Evolutionary conservation across 2,329 filamentous ascomycete species (phyloP).

Genomic region (Penicillium sp.): DNA sequence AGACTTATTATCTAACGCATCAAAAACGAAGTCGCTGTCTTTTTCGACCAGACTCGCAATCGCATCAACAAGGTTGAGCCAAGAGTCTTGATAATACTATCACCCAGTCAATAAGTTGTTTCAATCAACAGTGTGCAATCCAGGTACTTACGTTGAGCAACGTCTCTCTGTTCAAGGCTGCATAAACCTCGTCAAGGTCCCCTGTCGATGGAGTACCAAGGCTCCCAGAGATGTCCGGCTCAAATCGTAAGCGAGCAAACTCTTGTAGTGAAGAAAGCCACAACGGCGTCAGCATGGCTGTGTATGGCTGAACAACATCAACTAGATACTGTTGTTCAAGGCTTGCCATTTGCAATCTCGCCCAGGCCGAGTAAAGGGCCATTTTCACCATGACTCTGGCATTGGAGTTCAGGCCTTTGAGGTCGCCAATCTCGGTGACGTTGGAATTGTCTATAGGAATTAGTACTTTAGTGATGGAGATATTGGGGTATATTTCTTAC

Average conservation of each 20-base stretch:
- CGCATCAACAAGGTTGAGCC: slow-evolving; percentile 93
- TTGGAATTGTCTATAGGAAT: slow-evolving; percentile 58
- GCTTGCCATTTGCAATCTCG: slow-evolving; percentile 92
- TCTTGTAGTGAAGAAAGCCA: slow-evolving; percentile 93
- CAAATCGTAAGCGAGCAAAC: slow-evolving; percentile 87
- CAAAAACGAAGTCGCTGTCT: slow-evolving; percentile 96
- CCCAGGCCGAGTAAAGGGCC: slow-evolving; percentile 95
- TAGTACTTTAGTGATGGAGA: slow-evolving; percentile 3
- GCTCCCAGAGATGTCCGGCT: slow-evolving; percentile 93
- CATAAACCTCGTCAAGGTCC: slow-evolving; percentile 89
- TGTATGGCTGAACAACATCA: slow-evolving; percentile 84
- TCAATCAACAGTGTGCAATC: not conserved
- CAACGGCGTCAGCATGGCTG: slow-evolving; percentile 81
- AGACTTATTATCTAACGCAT: slow-evolving; percentile 83
- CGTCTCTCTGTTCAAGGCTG: slow-evolving; percentile 89
- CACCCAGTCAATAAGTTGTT: not conserved
- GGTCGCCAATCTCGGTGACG: slow-evolving; percentile 82
- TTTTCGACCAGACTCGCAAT: slow-evolving; percentile 97
- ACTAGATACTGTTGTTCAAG: slow-evolving; percentile 84
- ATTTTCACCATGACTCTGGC: slow-evolving; percentile 98
- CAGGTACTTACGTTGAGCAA: slow-evolving; percentile 60
- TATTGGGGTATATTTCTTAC: slow-evolving; percentile 33
- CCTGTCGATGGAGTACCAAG: slow-evolving; percentile 77
- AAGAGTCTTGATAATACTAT: slow-evolving; percentile 91
- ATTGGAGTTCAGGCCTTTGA: slow-evolving; percentile 89